phyloP scores from a whole-genome alignment of 1,284 basidiomycete genomes.

The Chiua sp. region DNA sequence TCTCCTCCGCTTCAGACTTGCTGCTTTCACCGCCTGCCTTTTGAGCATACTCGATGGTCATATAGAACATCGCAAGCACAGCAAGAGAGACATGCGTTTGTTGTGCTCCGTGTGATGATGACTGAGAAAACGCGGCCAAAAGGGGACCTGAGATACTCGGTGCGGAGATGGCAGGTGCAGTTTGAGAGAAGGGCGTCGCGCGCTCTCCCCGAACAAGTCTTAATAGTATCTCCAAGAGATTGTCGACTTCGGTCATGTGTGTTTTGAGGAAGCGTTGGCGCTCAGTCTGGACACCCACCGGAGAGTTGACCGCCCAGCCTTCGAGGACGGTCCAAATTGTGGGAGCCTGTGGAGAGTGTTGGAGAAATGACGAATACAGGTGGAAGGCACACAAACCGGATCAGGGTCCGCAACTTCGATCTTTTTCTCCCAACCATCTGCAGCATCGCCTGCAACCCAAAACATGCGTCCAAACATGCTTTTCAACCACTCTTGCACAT shows the following conservation, averaged over 20 bases:
- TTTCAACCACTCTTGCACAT: slow-evolving; percentile 91
- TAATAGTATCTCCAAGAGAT: slow-evolving; percentile 89
- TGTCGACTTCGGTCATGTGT: slow-evolving; percentile 84
- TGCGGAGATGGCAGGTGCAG: slow-evolving; percentile 60
- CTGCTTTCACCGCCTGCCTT: slow-evolving; percentile 72
- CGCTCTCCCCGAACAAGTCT: slow-evolving; percentile 89
- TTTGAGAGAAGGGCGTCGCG: slow-evolving; percentile 70
- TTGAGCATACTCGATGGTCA: slow-evolving; percentile 81
- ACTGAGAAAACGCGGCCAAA: slow-evolving; percentile 69
- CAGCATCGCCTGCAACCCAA: slow-evolving; percentile 73
- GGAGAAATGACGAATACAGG: slow-evolving; percentile 13
- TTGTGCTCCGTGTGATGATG: slow-evolving; percentile 81
- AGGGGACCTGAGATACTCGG: slow-evolving; percentile 67
- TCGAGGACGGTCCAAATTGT: slow-evolving; percentile 91
- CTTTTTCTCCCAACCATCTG: slow-evolving; percentile 91
- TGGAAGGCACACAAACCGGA: slow-evolving; percentile 65
- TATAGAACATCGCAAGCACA: slow-evolving; percentile 87
- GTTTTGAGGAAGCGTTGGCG: slow-evolving; percentile 88
- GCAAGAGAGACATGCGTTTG: slow-evolving; percentile 94
- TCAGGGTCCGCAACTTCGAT: slow-evolving; percentile 94
- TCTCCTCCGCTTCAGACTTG: slow-evolving; percentile 74
- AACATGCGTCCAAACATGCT: slow-evolving; percentile 87
- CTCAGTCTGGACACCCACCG: slow-evolving; percentile 73
- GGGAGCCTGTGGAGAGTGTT: slow-evolving; percentile 64
- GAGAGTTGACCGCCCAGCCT: slow-evolving; percentile 84